These are phyloP conservation scores for Pseudocercospora musae DNA, from an alignment of 2,329 filamentous ascomycete genomes.

Conservation along the genomic window DNA sequence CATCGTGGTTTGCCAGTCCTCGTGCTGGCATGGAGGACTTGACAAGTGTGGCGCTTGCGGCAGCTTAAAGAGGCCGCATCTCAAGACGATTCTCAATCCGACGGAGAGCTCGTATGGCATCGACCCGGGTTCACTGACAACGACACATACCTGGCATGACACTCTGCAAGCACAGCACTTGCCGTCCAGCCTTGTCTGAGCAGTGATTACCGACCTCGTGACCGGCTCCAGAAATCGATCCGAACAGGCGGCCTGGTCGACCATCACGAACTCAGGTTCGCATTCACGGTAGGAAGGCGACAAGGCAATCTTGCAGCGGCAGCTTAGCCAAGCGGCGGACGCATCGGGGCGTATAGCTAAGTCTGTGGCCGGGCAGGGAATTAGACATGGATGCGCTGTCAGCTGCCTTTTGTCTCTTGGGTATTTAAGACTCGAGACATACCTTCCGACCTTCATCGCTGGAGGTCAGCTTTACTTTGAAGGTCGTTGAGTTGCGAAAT, in stretches of 20 bases:
- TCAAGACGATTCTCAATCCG: neutral
- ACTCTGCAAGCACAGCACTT: neutral
- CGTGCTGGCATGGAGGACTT: neutral
- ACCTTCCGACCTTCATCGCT: neutral
- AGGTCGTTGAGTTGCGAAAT: slow-evolving; percentile 1
- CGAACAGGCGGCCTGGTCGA: neutral
- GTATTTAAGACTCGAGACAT: neutral
- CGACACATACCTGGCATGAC: neutral
- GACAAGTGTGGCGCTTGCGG: neutral
- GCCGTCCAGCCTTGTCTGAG: neutral
- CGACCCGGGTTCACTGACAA: neutral
- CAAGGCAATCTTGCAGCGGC: neutral
- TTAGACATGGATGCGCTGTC: neutral
- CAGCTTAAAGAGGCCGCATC: neutral
- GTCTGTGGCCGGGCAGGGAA: neutral
- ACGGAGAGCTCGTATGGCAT: neutral
- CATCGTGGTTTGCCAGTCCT: neutral
- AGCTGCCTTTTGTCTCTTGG: neutral
- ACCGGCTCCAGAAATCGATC: neutral
- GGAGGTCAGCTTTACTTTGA: neutral
- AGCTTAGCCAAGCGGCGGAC: neutral
- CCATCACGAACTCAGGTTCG: neutral
- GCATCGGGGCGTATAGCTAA: neutral
- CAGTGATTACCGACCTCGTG: neutral
- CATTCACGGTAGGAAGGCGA: neutral